These are phyloP conservation scores for Opeltia flavorubescens DNA, from an alignment of 495 filamentous ascomycete genomes.

Conservation along the genomic window DNA sequence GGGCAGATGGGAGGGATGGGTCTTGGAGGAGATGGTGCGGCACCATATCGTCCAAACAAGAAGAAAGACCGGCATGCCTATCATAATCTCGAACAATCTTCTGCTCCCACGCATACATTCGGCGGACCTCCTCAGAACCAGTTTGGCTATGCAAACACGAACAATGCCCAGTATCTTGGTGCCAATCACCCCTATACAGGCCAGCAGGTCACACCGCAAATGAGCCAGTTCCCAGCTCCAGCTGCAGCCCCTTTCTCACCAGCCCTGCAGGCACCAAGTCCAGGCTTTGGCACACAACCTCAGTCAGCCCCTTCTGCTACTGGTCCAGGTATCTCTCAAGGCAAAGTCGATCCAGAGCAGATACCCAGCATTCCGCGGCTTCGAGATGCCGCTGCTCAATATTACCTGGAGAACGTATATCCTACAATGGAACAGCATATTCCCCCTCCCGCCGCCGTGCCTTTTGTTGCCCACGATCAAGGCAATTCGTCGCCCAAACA, in stretches of 20 bases:
- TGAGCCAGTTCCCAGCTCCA: conserved; percentile 46
- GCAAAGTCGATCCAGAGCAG: conserved; percentile 77
- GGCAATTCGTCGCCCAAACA: conserved; percentile 95
- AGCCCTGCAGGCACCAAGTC: conserved; percentile 17
- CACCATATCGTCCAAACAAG: conserved; percentile 43
- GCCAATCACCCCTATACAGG: conserved; percentile 22
- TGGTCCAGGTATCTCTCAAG: conserved; percentile 41
- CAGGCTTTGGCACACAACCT: conserved; percentile 3
- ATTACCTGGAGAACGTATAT: conserved; percentile 78
- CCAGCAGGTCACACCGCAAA: conserved; percentile 38
- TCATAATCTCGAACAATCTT: conserved; percentile 67
- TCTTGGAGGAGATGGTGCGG: conserved; percentile 50
- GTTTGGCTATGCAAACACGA: conserved; percentile 55
- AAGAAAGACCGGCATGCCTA: conserved; percentile 94
- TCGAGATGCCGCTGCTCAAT: conserved; percentile 63
- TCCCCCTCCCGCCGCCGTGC: conserved; percentile 76
- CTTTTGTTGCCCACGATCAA: conserved; percentile 87
- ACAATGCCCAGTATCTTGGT: conserved; percentile 33
- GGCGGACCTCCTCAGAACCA: conserved; percentile 46
- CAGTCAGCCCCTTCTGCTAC: conserved; percentile 12
- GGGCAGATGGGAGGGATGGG: conserved; percentile 80
- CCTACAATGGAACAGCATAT: conserved; percentile 88
- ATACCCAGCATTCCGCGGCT: conserved; percentile 83
- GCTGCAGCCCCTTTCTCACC: conserved; percentile 46
- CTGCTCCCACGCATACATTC: conserved; percentile 48